Percentiles rank a stretch among this genome's conserved stretches.
These are phyloP conservation scores for Neurospora sp. DNA, from an alignment of 2,329 filamentous ascomycete genomes.

Conservation along the genomic window DNA sequence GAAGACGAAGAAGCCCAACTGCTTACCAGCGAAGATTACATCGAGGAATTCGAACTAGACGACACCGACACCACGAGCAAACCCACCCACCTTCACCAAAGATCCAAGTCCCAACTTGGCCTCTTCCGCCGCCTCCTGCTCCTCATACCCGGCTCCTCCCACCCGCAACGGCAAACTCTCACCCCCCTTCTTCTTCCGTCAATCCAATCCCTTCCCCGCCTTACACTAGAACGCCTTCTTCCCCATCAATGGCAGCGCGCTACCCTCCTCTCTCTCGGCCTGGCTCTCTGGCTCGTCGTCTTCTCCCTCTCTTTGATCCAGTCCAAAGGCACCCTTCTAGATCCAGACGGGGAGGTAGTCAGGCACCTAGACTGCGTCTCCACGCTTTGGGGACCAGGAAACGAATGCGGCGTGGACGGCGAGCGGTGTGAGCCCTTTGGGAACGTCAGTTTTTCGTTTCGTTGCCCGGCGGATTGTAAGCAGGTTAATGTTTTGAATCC, in stretches of 20 bases:
- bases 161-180: conserved; percentile 6
- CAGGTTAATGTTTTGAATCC: conserved; percentile 39
- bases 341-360: conserved; percentile 3
- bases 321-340: conserved; percentile 8
- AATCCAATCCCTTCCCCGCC: conserved; percentile 8
- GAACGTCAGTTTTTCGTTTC: conserved; percentile 45
- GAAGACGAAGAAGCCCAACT: conserved; percentile 16
- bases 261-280: conserved; percentile 5
- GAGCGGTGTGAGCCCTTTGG: conserved; percentile 48
- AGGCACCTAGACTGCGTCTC: conserved; percentile 39
- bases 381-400: conserved; percentile 44
- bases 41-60: conserved; percentile 12
- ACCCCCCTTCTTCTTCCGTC: conserved; percentile 6
- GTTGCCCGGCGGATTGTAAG: conserved; percentile 50
- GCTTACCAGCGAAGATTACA: conserved; percentile 8
- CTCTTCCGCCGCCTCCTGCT: conserved; percentile 1
- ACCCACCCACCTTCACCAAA: background rate
- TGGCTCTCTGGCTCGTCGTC: conserved; percentile 6
- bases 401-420: conserved; percentile 49
- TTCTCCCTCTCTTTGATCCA: conserved; percentile 5
- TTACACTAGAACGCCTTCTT: conserved; percentile 4
- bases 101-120: background rate
- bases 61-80: background rate
- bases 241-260: conserved; percentile 4
- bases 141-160: conserved; percentile 7